These are phyloP conservation scores for Sclerotinia trifoliorum DNA, from an alignment of 2,329 filamentous ascomycete genomes.

Conservation along the genomic window DNA sequence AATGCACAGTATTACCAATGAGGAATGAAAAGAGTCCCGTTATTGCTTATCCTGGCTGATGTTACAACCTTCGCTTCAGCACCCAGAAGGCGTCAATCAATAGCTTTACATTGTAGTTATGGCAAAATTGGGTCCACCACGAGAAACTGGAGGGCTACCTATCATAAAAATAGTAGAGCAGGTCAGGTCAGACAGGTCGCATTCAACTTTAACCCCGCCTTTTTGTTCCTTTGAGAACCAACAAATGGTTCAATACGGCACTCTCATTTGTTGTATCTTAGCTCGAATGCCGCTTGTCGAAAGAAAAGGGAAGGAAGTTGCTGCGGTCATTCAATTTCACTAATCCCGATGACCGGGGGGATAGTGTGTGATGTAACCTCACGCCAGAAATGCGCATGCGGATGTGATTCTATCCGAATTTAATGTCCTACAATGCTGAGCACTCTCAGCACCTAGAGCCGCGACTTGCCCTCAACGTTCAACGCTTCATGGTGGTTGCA, in stretches of 20 bases:
- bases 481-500: not conserved
- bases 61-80: slow-evolving; percentile 13
- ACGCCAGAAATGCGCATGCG: not conserved
- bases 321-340: not conserved
- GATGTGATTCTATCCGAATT: slow-evolving; percentile 1
- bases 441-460: slow-evolving; percentile 1
- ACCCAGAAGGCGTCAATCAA: slow-evolving; percentile 5
- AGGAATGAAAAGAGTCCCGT: not conserved
- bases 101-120: not conserved
- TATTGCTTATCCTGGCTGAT: not conserved
- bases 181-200: not conserved
- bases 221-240: not conserved
- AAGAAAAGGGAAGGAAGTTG: not conserved
- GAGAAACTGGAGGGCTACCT: not conserved
- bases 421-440: not conserved
- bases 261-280: not conserved
- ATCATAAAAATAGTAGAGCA: not conserved
- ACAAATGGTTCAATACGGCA: not conserved
- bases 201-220: not conserved
- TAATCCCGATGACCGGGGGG: not conserved
- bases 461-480: slow-evolving; percentile 9
- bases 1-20: not conserved
- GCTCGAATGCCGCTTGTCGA: not conserved
- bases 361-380: slow-evolving; percentile 1
- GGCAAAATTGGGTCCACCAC: not conserved